These are phyloP conservation scores for Salvia rosmarinus DNA, from an alignment of 257 asterid genomes.

Conservation along the genomic window DNA sequence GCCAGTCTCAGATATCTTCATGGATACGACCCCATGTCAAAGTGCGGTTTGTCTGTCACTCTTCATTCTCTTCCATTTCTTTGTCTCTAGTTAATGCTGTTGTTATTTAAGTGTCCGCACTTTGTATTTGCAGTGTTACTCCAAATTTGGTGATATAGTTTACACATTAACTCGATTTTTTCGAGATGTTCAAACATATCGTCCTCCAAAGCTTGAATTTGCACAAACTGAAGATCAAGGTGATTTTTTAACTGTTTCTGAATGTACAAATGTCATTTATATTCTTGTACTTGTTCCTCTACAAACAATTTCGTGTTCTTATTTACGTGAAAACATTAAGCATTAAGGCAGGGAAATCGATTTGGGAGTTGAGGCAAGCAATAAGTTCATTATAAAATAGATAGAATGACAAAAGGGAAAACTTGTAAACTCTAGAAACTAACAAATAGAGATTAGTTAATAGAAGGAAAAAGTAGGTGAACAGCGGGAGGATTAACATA, in stretches of 20 bases:
- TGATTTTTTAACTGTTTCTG: constrained; percentile 31
- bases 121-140: constrained; percentile 68
- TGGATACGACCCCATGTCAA: constrained; percentile 94
- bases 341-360: not conserved
- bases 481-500: not conserved
- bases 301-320: constrained; percentile 15
- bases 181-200: constrained; percentile 62
- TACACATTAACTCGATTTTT: constrained; percentile 85
- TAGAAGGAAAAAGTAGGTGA: not conserved
- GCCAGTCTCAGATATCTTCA: constrained; percentile 79
- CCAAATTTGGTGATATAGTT: constrained; percentile 89
- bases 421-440: constrained; percentile 5
- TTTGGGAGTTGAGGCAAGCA: constrained; percentile 5
- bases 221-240: constrained; percentile 49
- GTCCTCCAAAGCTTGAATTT: constrained; percentile 65
- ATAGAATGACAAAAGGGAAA: not conserved
- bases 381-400: constrained; percentile 13
- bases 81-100: constrained; percentile 1
- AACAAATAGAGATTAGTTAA: not conserved
- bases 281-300: constrained; percentile 32
- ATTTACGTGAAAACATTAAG: constrained; percentile 14
- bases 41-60: constrained; percentile 57
- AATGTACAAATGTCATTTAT: constrained; percentile 19
- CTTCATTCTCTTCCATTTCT: constrained; percentile 12
- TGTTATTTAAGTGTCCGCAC: constrained; percentile 26